These are phyloP conservation scores for Penicillium sp. DNA, from an alignment of 2,329 filamentous ascomycete genomes.

Conservation along the genomic window DNA sequence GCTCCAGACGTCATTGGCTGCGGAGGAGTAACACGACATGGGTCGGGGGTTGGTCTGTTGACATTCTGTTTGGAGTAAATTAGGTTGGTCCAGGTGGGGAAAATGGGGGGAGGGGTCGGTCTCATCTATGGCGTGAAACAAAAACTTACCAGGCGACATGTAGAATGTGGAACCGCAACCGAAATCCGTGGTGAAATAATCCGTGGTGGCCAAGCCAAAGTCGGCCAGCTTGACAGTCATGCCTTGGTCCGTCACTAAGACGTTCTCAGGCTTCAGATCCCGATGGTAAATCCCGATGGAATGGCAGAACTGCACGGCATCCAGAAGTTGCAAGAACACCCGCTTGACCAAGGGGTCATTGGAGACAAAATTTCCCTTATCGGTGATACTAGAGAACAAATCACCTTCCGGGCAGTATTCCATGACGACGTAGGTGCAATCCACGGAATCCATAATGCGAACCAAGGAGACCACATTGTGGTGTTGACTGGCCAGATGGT, in stretches of 20 bases:
- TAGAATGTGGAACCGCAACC: conserved; percentile 98
- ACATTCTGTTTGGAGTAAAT: conserved; percentile 67
- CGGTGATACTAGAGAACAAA: conserved; percentile 95
- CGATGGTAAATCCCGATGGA: conserved; percentile 91
- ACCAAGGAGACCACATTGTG: conserved; percentile 90
- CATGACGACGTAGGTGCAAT: conserved; percentile 94
- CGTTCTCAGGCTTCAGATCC: conserved; percentile 97
- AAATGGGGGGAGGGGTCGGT: background rate
- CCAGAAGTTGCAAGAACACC: conserved; percentile 91
- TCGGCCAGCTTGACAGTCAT: conserved; percentile 93
- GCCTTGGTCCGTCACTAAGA: conserved; percentile 84
- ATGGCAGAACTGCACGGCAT: conserved; percentile 96
- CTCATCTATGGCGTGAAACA: background rate
- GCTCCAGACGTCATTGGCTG: conserved; percentile 96
- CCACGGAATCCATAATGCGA: conserved; percentile 86
- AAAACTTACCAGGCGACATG: conserved; percentile 90
- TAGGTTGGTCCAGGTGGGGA: conserved; percentile 7
- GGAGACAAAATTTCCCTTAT: conserved; percentile 87
- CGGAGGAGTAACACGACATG: conserved; percentile 79
- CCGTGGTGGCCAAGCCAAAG: conserved; percentile 90
- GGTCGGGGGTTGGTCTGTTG: conserved; percentile 71
- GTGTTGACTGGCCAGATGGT: conserved; percentile 85
- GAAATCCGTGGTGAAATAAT: conserved; percentile 84
- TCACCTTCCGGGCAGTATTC: conserved; percentile 98
- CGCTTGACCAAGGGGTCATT: conserved; percentile 85